Conservation (phyloP, 108 stramenopile genomes). For the Licmophora abbreviata region DNA sequence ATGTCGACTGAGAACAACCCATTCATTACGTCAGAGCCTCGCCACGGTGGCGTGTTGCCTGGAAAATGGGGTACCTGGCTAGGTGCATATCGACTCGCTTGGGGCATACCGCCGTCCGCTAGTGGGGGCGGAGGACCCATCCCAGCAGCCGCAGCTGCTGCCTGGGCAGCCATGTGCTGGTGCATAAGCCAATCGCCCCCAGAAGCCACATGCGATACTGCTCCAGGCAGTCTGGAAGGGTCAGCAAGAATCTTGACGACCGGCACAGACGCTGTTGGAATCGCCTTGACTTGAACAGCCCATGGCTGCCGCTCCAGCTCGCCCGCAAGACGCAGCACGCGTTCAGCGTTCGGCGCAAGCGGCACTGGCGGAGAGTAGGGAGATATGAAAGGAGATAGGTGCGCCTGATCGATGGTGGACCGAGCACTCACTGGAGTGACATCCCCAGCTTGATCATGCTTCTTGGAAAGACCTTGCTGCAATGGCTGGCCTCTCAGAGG, state of each 20-base stretch:
- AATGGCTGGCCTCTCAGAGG: no score
- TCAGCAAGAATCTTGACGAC: constrained; percentile 86
- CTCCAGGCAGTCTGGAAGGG: constrained; percentile 63
- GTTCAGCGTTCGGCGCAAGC: constrained; percentile 60
- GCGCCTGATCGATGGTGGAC: neutral
- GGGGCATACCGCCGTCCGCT: neutral
- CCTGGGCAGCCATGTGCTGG: constrained; percentile 23
- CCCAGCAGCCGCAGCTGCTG: constrained; percentile 2
- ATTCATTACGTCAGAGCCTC: constrained; percentile 83
- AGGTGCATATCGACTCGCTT: constrained; percentile 8
- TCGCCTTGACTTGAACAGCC: constrained; percentile 87
- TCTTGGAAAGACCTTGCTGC: neutral
- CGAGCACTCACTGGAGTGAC: neutral
- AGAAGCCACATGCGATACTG: constrained; percentile 7
- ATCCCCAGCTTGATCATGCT: neutral
- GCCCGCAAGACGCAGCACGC: constrained; percentile 68
- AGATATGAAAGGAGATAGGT: no score
- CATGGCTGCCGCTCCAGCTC: constrained; percentile 74
- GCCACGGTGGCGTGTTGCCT: constrained; percentile 46
- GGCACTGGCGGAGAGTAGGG: constrained; percentile 31
- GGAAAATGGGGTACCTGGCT: constrained; percentile 24
- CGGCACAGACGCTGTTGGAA: constrained; percentile 80
- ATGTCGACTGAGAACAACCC: constrained; percentile 86
- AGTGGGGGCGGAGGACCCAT: neutral
- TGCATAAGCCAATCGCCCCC: constrained; percentile 35